Evolutionary conservation across 1,284 basidiomycete genomes (phyloP), one percentile per base, ranked within the genome.

Genomic region (Naganishia liquefaciens): DNA sequence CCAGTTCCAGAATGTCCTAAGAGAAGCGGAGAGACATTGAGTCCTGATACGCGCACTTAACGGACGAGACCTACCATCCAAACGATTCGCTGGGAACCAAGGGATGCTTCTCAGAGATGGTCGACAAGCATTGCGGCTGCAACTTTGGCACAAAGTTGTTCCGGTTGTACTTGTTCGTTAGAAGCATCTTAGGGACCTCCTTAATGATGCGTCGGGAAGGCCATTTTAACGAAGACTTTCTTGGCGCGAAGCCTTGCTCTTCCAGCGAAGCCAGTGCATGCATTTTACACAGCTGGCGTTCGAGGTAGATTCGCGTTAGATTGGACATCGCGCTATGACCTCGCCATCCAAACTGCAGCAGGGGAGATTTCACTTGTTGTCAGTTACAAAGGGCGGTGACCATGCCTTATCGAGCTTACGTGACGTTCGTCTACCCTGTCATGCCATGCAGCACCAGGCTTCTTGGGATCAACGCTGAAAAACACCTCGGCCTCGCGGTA

Each of bases 1-100:
- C 75, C 75, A 77, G 19, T 64, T 68, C 76, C 76, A 77, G 15
- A 72, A 72, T 65, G 54, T 72, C 73, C 76, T 77, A 27, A 30
- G 13, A 9, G 27, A 30, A 51, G n/a, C 15, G 49, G 17, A 10
- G 46, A 23, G 6, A 25, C 21, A 6, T 3, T 28, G 27, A 51
- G 25, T 30, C 28, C 3, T 49, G 46, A 25, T 15, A 15, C 27
- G 7, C 13, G 49, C 15, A 9, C 11, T 13, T 21, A 3, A 51
- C 11, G 25, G 49, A 30, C n/a, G 19, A 3, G 33, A 51, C 49
- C 28, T 13, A 51, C 49, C 49, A 51, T 25, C 49, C 49, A 51
- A 51, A 51, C 10, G 49, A 51, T n/a, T 51, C 25, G 13, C 49
- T 51, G 11, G 49, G 74, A 13, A 55, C 64, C 42, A 77, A 68